Conservation (phyloP, 129 eudicot species). For the Artemisia annua region DNA sequence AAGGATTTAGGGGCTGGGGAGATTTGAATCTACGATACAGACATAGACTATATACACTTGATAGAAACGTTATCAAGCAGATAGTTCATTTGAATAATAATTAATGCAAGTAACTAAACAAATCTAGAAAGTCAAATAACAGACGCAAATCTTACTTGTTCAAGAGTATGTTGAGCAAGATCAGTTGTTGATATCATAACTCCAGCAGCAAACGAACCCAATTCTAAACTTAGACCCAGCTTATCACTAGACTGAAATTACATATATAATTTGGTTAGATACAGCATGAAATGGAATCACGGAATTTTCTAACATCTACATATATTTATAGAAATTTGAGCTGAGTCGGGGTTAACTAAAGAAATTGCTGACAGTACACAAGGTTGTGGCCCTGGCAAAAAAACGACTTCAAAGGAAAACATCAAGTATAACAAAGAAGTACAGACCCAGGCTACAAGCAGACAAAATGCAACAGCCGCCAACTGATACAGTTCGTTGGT, state of each 20-base stretch:
- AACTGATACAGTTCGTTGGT: slow-evolving; percentile 96
- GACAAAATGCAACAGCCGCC: slow-evolving; percentile 97
- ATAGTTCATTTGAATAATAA: background rate
- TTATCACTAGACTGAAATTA: slow-evolving; percentile 89
- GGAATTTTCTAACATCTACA: background rate
- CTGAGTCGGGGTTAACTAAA: no score
- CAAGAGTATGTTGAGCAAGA: slow-evolving; percentile 98
- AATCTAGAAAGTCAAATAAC: slow-evolving; percentile 8
- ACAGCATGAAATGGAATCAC: background rate
- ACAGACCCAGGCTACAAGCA: slow-evolving; percentile 98
- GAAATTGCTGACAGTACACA: no score
- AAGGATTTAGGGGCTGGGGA: background rate
- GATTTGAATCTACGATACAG: background rate
- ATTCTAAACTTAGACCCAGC: slow-evolving; percentile 93
- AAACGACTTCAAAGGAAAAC: background rate
- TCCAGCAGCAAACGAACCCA: slow-evolving; percentile 99
- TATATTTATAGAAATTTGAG: no score
- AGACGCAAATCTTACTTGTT: slow-evolving; percentile 63
- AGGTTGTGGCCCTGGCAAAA: no score
- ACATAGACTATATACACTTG: background rate
- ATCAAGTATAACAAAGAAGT: slow-evolving; percentile 14
- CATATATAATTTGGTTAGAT: slow-evolving; percentile 17
- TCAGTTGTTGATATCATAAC: slow-evolving; percentile 99
- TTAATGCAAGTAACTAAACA: background rate
- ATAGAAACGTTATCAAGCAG: background rate